Evolutionary conservation across 768 basidiomycete genomes (phyloP).

Genomic region (Kwoniella sp.): DNA sequence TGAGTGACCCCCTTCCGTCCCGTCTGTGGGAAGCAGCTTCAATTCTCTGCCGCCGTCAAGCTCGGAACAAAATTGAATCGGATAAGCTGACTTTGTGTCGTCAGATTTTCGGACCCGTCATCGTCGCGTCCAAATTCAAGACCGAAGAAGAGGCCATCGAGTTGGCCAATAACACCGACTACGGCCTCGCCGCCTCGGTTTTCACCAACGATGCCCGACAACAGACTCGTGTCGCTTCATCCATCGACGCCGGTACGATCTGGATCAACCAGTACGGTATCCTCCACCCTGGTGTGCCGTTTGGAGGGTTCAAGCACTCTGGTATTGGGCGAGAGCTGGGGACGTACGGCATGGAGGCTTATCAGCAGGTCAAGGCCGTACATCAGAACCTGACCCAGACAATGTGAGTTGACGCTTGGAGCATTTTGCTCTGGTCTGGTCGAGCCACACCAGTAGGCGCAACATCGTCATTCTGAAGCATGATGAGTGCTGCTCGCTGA

Average conservation of each 20-base stretch:
- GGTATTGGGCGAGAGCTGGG: slow-evolving; percentile 78
- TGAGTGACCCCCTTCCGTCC: neutral
- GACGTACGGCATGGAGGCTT: slow-evolving; percentile 66
- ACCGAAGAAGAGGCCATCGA: slow-evolving; percentile 83
- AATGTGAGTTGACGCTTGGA: slow-evolving; percentile 20
- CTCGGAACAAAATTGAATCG: too few relatives aligned
- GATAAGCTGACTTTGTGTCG: slow-evolving; percentile 59
- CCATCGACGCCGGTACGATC: slow-evolving; percentile 72
- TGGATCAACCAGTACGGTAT: slow-evolving; percentile 75
- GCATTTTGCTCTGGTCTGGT: too few relatives aligned
- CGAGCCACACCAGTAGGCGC: too few relatives aligned
- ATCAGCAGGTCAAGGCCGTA: slow-evolving; percentile 70
- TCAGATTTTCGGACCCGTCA: slow-evolving; percentile 95
- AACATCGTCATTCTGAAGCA: too few relatives aligned
- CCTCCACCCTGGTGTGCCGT: slow-evolving; percentile 78
- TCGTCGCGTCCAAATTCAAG: slow-evolving; percentile 75
- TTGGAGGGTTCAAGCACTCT: slow-evolving; percentile 80
- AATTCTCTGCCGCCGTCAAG: too few relatives aligned
- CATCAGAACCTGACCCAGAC: slow-evolving; percentile 62
- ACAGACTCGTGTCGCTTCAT: slow-evolving; percentile 70
- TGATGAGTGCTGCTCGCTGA: neutral
- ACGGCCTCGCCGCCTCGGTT: slow-evolving; percentile 82
- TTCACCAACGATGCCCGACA: slow-evolving; percentile 77
- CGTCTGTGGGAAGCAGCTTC: neutral
- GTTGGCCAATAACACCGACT: slow-evolving; percentile 82